Percentiles rank a stretch among this genome's conserved stretches.
Evolutionary conservation across 495 filamentous ascomycete genomes (phyloP).

Genomic region (Tuber magnatum): DNA sequence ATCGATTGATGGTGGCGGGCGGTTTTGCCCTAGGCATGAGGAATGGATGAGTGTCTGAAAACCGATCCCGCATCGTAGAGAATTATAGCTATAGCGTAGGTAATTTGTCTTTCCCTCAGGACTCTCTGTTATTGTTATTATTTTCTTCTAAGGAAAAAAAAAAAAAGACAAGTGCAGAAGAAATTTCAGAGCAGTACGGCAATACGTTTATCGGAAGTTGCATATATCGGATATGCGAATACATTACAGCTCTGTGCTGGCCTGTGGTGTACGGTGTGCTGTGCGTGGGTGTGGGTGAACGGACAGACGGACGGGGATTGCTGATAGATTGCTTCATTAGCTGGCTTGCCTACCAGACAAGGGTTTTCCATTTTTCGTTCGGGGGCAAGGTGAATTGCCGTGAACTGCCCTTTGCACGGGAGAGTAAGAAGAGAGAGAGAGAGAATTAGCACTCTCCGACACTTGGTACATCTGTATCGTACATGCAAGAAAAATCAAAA

Average conservation of each 20-base stretch:
- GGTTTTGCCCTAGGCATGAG: background rate
- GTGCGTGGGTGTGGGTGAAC: background rate
- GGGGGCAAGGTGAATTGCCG: background rate
- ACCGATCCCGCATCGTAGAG: background rate
- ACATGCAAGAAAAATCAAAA: background rate
- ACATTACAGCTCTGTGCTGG: background rate
- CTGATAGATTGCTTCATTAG: constrained; percentile 12
- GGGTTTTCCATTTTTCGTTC: background rate
- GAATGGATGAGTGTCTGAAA: background rate
- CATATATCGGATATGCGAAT: constrained; percentile 19
- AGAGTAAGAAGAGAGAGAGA: background rate
- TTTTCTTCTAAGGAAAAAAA: constrained; percentile 3
- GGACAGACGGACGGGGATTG: background rate
- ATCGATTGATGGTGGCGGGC: background rate
- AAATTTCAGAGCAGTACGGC: constrained; percentile 16
- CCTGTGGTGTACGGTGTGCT: background rate
- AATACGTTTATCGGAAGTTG: constrained; percentile 23
- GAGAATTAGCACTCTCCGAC: background rate
- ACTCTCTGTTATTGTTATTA: background rate
- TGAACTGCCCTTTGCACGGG: background rate
- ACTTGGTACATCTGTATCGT: background rate
- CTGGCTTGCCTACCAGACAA: background rate
- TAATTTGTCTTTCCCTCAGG: background rate
- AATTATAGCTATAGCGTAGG: background rate
- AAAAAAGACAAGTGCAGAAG: constrained; percentile 10